Evolutionary conservation across 371 early-diverging fungal genomes (phyloP).

Genomic region (Massospora cicadina): DNA sequence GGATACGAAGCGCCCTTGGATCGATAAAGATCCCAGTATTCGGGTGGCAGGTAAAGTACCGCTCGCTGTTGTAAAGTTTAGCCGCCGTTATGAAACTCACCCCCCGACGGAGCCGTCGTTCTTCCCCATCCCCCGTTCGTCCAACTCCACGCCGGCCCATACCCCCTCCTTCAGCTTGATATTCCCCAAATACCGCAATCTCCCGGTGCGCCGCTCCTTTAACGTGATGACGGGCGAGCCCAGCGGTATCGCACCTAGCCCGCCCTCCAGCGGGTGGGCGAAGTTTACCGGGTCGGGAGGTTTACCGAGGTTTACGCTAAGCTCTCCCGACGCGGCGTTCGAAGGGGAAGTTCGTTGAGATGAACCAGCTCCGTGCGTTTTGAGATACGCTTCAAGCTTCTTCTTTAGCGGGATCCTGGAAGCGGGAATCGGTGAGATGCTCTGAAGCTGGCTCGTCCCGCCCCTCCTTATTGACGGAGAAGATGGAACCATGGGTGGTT

Average conservation of each 20-base stretch:
- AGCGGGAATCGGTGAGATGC: too few relatives aligned
- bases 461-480: too few relatives aligned
- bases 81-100: neutral
- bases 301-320: neutral
- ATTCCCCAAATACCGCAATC: conserved; percentile 47
- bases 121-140: conserved; percentile 51
- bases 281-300: neutral
- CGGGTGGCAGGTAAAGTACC: conserved; percentile 48
- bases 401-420: neutral
- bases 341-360: neutral
- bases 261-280: neutral
- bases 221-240: neutral
- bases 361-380: neutral
- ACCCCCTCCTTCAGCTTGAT: conserved; percentile 45
- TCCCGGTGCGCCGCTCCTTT: conserved; percentile 24
- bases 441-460: too few relatives aligned
- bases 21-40: conserved; percentile 47
- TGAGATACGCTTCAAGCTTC: neutral
- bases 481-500: too few relatives aligned
- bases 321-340: neutral
- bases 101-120: conserved; percentile 59
- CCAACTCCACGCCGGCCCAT: conserved; percentile 71
- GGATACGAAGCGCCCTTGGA: neutral
- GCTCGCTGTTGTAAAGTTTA: conserved; percentile 10
- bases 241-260: neutral